Evolutionary conservation across 345 rosid species (phyloP).

Genomic region (Nasturtium officinale): DNA sequence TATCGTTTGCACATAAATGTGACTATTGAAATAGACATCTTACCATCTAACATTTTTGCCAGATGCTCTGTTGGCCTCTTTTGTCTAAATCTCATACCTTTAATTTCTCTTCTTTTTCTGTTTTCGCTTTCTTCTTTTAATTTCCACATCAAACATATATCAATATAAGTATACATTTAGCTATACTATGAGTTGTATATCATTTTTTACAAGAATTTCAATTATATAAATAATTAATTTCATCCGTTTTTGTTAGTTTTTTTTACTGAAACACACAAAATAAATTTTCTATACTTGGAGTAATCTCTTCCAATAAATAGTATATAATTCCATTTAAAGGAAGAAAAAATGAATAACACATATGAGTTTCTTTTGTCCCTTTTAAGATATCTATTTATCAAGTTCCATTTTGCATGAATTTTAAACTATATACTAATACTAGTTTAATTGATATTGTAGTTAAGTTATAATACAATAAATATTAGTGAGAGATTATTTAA

Average conservation of each 20-base stretch:
- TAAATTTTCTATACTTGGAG: background rate
- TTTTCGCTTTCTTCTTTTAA: background rate
- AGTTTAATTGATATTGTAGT: too few relatives aligned
- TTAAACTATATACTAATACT: too few relatives aligned
- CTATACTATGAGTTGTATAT: constrained; percentile 3
- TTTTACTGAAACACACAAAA: background rate
- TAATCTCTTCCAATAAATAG: background rate
- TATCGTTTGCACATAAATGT: constrained; percentile 44
- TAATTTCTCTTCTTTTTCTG: constrained; percentile 7
- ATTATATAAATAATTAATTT: background rate
- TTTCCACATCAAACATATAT: background rate
- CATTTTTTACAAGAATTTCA: background rate
- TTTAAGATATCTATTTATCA: background rate
- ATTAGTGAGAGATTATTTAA: too few relatives aligned
- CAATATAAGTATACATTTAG: background rate
- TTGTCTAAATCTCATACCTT: constrained; percentile 35
- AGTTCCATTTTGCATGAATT: too few relatives aligned
- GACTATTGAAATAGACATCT: constrained; percentile 40
- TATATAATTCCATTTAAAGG: background rate
- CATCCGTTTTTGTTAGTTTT: background rate
- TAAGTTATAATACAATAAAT: too few relatives aligned
- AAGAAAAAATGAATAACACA: background rate
- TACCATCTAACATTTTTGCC: constrained; percentile 40
- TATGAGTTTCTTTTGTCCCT: background rate
- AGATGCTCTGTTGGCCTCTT: constrained; percentile 38